These are phyloP conservation scores for Fraxinus ornus DNA, from an alignment of 305 asterid species.

Conservation along the genomic window DNA sequence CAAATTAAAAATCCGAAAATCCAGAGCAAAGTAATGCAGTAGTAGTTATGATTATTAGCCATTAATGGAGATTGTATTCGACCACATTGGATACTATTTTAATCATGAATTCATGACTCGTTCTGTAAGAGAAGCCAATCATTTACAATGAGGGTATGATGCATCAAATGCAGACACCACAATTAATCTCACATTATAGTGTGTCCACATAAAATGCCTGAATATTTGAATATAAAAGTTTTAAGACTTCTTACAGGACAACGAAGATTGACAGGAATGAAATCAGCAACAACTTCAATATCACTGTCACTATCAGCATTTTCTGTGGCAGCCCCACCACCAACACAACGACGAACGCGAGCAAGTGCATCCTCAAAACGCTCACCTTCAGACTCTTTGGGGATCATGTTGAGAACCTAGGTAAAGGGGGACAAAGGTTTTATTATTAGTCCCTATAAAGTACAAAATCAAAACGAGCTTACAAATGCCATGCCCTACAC, in stretches of 20 bases:
- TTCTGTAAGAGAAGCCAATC: neutral
- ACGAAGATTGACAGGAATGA: constrained; percentile 90
- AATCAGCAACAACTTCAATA: constrained; percentile 97
- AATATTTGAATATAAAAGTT: constrained; percentile 8
- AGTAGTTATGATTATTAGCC: neutral
- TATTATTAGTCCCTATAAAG: constrained; percentile 17
- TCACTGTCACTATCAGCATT: constrained; percentile 99
- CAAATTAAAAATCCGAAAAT: neutral
- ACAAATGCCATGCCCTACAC: constrained; percentile 23
- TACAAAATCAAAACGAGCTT: constrained; percentile 9
- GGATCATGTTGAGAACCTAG: constrained; percentile 80
- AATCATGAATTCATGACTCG: neutral
- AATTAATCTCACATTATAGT: constrained; percentile 17
- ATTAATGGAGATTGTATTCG: neutral
- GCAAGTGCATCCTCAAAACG: constrained; percentile 85
- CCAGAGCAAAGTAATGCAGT: neutral
- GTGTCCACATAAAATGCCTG: constrained; percentile 1
- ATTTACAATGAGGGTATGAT: neutral
- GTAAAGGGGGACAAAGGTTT: constrained; percentile 15
- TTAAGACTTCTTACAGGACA: constrained; percentile 80
- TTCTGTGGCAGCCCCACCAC: constrained; percentile 86
- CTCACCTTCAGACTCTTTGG: constrained; percentile 90
- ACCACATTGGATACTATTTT: neutral
- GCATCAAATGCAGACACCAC: constrained; percentile 18
- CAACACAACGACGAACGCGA: constrained; percentile 95